Conservation (phyloP, 2,329 filamentous ascomycete species). For the Lasiodiplodia hormozganensis region DNA sequence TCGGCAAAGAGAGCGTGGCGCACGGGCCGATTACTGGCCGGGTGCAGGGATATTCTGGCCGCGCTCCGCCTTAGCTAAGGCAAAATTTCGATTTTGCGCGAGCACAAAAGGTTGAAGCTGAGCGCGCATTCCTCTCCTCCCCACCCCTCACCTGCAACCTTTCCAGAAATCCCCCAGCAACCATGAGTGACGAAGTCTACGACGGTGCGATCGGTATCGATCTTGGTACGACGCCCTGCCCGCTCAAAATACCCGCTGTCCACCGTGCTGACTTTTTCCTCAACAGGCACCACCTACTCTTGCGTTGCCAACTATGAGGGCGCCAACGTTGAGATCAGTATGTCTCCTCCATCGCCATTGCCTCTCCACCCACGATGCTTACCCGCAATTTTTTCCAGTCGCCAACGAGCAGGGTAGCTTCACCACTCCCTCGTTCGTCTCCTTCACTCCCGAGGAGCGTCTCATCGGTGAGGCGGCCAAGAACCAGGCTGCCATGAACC, state of each 20-base stretch:
- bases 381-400: slow-evolving; percentile 58
- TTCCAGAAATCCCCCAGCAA: slow-evolving; percentile 48
- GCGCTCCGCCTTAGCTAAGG: slow-evolving; percentile 27
- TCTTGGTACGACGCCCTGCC: slow-evolving; percentile 73
- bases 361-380: slow-evolving; percentile 27
- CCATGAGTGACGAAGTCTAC: slow-evolving; percentile 97
- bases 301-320: slow-evolving; percentile 99
- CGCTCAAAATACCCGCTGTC: background rate
- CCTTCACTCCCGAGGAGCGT: slow-evolving; percentile 98
- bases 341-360: slow-evolving; percentile 44
- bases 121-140: slow-evolving; percentile 30
- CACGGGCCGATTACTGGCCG: slow-evolving; percentile 1
- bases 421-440: slow-evolving; percentile 98
- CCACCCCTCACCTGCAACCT: slow-evolving; percentile 39
- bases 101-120: slow-evolving; percentile 29
- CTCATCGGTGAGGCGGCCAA: slow-evolving; percentile 99
- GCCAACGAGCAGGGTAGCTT: slow-evolving; percentile 99
- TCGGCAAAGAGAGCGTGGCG: slow-evolving; percentile 15
- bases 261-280: slow-evolving; percentile 40
- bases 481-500: slow-evolving; percentile 99
- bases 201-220: slow-evolving; percentile 99
- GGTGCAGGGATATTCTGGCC: slow-evolving; percentile 20
- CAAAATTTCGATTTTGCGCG: slow-evolving; percentile 26
- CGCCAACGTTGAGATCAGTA: slow-evolving; percentile 98
- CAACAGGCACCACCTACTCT: slow-evolving; percentile 95